phyloP scores from a whole-genome alignment of 257 asterid species.

The Solanum sparsipilum region DNA sequence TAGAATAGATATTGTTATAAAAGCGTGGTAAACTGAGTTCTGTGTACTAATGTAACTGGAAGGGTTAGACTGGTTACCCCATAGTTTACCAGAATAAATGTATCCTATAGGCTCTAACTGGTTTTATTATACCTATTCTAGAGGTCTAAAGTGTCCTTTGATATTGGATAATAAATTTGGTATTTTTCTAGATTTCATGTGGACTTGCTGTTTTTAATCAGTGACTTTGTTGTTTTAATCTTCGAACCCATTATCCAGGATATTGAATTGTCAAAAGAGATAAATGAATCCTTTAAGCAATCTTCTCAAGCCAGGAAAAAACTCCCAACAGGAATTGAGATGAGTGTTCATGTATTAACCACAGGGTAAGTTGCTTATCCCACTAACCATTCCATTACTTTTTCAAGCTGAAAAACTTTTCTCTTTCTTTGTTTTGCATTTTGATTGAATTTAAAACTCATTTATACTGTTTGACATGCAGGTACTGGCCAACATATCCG shows the following conservation, averaged over 20 bases:
- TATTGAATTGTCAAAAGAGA: constrained; percentile 88
- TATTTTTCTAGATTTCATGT: background rate
- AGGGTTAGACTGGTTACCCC: background rate
- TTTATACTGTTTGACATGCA: constrained; percentile 19
- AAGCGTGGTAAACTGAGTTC: background rate
- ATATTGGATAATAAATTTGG: background rate
- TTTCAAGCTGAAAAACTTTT: background rate
- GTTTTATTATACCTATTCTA: background rate
- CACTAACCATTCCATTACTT: background rate
- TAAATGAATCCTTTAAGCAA: constrained; percentile 95
- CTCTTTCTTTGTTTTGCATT: background rate
- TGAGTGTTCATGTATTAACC: constrained; percentile 98
- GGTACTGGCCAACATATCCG: constrained; percentile 99
- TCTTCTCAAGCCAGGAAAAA: constrained; percentile 97
- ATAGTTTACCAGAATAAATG: background rate
- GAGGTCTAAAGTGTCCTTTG: background rate
- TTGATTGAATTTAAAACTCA: background rate
- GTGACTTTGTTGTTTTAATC: background rate
- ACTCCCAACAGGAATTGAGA: constrained; percentile 96
- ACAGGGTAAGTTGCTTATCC: constrained; percentile 50
- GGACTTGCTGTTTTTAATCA: background rate
- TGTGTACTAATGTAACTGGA: background rate
- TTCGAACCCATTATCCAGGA: constrained; percentile 40
- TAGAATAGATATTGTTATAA: background rate
- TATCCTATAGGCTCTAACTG: background rate